Conservation (phyloP, 2,329 filamentous ascomycete genomes). For the Leptographium radiaticola region DNA sequence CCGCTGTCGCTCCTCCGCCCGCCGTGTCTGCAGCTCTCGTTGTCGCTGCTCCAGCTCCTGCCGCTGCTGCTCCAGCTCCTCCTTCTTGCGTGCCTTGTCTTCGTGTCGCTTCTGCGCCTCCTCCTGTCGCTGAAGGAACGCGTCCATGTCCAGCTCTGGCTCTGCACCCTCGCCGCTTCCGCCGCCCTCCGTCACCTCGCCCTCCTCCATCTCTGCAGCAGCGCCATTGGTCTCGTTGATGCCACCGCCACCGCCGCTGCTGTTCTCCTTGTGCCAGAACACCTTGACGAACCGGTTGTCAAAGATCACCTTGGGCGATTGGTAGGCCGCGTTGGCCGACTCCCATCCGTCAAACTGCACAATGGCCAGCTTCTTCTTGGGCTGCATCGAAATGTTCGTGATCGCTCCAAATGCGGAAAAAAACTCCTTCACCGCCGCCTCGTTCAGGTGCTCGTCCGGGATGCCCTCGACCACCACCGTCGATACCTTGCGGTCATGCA, state of each 20-base stretch:
- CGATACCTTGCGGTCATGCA: conserved; percentile 48
- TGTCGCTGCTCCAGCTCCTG: conserved; percentile 50
- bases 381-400: conserved; percentile 49
- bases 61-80: conserved; percentile 48
- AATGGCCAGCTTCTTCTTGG: conserved; percentile 53
- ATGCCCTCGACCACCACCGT: conserved; percentile 69
- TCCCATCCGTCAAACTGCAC: conserved; percentile 56
- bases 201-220: not conserved
- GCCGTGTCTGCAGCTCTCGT: conserved; percentile 46
- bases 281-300: conserved; percentile 80
- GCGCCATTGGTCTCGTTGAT: conserved; percentile 10
- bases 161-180: conserved; percentile 16
- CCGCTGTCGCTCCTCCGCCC: conserved; percentile 50
- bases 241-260: conserved; percentile 1
- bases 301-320: conserved; percentile 68
- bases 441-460: conserved; percentile 55
- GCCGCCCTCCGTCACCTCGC: not conserved
- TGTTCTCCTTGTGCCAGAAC: conserved; percentile 56
- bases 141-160: conserved; percentile 53
- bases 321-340: conserved; percentile 56
- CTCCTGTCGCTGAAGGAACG: conserved; percentile 54
- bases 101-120: conserved; percentile 59
- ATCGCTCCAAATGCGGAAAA: conserved; percentile 62
- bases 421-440: conserved; percentile 52
- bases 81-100: conserved; percentile 48